phyloP scores from a whole-genome alignment of 2,329 filamentous ascomycete species.

The Beauveria sp. region DNA sequence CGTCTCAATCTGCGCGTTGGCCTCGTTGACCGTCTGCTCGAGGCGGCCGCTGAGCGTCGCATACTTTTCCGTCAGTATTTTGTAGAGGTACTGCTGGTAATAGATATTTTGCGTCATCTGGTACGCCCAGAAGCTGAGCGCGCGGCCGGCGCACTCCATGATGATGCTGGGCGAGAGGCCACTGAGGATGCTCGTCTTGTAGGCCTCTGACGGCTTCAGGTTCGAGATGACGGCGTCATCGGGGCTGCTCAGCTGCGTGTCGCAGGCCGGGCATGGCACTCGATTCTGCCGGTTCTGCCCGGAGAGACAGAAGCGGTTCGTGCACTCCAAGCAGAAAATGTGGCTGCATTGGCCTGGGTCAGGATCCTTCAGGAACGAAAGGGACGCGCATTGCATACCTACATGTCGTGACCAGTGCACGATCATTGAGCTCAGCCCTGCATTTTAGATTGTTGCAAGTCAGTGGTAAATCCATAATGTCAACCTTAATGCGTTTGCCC shows the following conservation, averaged over 20 bases:
- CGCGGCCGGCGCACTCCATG: conserved; percentile 78
- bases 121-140: conserved; percentile 78
- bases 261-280: conserved; percentile 67
- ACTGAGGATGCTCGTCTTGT: conserved; percentile 79
- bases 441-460: conserved; percentile 78
- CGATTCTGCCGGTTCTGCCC: conserved; percentile 27
- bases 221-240: conserved; percentile 68
- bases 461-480: conserved; percentile 64
- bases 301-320: conserved; percentile 55
- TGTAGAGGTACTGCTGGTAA: conserved; percentile 70
- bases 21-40: conserved; percentile 66
- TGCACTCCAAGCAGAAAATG: conserved; percentile 75
- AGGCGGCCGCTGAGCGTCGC: conserved; percentile 54
- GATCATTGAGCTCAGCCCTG: conserved; percentile 57
- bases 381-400: conserved; percentile 44
- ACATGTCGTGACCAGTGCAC: conserved; percentile 82
- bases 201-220: conserved; percentile 76
- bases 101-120: conserved; percentile 75
- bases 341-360: conserved; percentile 46
- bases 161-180: conserved; percentile 74
- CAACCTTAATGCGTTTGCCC: neutral
- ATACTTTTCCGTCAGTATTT: conserved; percentile 66
- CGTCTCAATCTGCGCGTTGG: conserved; percentile 62
- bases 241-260: conserved; percentile 55
- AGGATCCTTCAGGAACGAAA: neutral